Base-by-base conservation (phyloP, 345 rosid genomes). In the Gynandropsis gynandra region DNA sequence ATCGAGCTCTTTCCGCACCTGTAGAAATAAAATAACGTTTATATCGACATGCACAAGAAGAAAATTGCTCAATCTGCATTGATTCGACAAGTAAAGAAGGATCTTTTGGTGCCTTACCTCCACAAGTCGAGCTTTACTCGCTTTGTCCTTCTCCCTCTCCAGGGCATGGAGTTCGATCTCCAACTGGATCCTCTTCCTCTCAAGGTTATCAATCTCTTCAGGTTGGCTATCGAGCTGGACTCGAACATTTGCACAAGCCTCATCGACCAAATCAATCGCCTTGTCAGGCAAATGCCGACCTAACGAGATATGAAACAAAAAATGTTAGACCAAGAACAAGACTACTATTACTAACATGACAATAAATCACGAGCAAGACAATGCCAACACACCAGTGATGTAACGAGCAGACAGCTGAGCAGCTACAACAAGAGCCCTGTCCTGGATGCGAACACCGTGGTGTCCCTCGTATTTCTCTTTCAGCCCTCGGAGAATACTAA, bases 211-310 rank as follows among this genome's bases (percentile, higher is more conserved):
- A 12, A 90, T 90, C 68, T 87, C 98, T 15, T 90, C 98, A 1
- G 96, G 98, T 65, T 87, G 96, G 53, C 96, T 90, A 55, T 90
- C 98, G 34, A 84, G 82, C 56, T 90, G 98, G n/a, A 87, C 96
- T 67, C 95, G 75, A 47, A 87, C 96, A 55, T 90, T 90, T 0
- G 96, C 96, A 50, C 96, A 87, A 5, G 98, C 98, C 63, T 90
- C 96, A 46, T 84, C 98, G 15, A 90, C 95, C 47, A 87, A 80
- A 58, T 90, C 96, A 44, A 90, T 90, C 0, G 98, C 98, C 60
- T 90, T 87, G 15, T 87, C 98, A 4, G 92, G 95, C 29, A 90
- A 70, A 74, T 87, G 98, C 5, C 95, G 95, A 16, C 89, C 97
- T 83, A 35, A 20, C 5, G 4, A 52, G 49, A 33, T 10, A 48